These are phyloP conservation scores for Strobilomyces confusus DNA, from an alignment of 768 basidiomycete genomes.

Conservation along the genomic window DNA sequence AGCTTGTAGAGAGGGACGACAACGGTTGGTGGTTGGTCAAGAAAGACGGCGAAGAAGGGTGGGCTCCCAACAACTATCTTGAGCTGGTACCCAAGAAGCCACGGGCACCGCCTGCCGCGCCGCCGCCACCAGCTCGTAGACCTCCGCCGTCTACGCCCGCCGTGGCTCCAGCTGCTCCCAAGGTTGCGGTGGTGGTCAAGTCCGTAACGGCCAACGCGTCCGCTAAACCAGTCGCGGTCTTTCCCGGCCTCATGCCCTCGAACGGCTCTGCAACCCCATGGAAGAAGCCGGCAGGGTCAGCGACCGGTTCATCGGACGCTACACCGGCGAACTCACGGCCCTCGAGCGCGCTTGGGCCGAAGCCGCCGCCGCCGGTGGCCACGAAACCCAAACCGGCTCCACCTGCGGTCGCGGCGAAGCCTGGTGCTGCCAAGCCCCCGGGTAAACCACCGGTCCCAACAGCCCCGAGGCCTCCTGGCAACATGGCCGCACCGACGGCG, in stretches of 20 bases:
- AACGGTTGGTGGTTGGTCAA: conserved; percentile 99
- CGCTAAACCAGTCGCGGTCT: conserved; percentile 80
- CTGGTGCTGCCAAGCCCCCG: conserved; percentile 44
- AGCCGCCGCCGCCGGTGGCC: conserved; percentile 57
- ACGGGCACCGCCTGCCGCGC: conserved; percentile 61
- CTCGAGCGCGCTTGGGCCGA: conserved; percentile 44
- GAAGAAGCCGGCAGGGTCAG: conserved; percentile 52
- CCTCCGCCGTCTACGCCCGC: conserved; percentile 43
- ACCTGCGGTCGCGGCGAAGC: conserved; percentile 55
- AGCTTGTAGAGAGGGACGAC: conserved; percentile 86
- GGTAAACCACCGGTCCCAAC: conserved; percentile 62
- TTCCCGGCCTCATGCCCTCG: conserved; percentile 66
- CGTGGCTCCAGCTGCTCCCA: conserved; percentile 32
- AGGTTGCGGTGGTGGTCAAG: conserved; percentile 34
- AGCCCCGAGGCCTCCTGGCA: conserved; percentile 46
- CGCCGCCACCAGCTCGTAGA: conserved; percentile 58
- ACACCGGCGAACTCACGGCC: conserved; percentile 49
- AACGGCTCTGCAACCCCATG: conserved; percentile 73
- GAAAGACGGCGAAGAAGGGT: conserved; percentile 78
- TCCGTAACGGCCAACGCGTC: conserved; percentile 52
- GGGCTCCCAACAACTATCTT: conserved; percentile 94
- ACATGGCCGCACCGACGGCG: conserved; percentile 36
- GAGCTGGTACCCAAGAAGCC: conserved; percentile 71
- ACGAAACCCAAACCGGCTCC: conserved; percentile 63
- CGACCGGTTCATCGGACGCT: conserved; percentile 31